Percentiles rank a stretch among this genome's conserved stretches.
These are phyloP conservation scores for Stachybotrys chlorohalonatus DNA, from an alignment of 2,329 filamentous ascomycete genomes.

Conservation along the genomic window DNA sequence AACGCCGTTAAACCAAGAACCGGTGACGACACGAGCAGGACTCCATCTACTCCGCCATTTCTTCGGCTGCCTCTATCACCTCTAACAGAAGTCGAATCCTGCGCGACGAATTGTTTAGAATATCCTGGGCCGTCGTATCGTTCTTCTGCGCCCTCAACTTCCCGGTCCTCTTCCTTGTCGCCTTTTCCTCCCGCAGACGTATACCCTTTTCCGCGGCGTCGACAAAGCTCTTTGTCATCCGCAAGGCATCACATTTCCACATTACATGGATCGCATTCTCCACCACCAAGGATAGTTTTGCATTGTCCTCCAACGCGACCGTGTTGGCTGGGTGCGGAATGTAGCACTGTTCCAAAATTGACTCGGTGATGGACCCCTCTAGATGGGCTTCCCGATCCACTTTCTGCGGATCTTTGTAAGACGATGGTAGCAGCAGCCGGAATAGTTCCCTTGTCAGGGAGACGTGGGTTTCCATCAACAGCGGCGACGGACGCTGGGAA, in stretches of 20 bases:
- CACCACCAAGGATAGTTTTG: constrained; percentile 59
- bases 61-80: constrained; percentile 15
- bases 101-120: constrained; percentile 33
- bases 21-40: not conserved
- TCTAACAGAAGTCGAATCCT: constrained; percentile 32
- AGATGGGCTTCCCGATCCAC: constrained; percentile 26
- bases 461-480: constrained; percentile 29
- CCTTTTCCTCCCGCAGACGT: constrained; percentile 37
- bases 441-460: constrained; percentile 37
- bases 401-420: constrained; percentile 30
- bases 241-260: constrained; percentile 24
- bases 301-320: constrained; percentile 55
- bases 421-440: constrained; percentile 31
- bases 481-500: constrained; percentile 23
- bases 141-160: constrained; percentile 19
- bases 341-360: constrained; percentile 48
- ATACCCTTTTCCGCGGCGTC: constrained; percentile 37
- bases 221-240: constrained; percentile 25
- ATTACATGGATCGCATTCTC: constrained; percentile 55
- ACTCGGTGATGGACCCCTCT: constrained; percentile 28
- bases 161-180: constrained; percentile 29
- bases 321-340: constrained; percentile 57
- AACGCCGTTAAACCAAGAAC: too few species aligned
- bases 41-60: not conserved
- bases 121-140: constrained; percentile 32